phyloP scores from a whole-genome alignment of 192 early-diverging fungal genomes.

The Glomus cerebriforme region DNA sequence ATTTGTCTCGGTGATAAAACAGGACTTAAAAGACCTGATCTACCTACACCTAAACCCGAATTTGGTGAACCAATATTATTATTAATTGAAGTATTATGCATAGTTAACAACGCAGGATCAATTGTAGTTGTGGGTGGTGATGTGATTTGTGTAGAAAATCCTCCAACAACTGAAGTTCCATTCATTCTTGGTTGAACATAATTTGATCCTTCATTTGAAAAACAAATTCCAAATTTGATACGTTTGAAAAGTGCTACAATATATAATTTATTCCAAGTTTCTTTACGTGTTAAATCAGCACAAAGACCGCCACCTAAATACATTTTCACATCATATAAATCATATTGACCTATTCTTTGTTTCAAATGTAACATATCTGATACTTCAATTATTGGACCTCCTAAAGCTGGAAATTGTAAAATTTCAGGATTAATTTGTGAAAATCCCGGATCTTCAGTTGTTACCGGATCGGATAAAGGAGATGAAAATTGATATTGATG shows the following conservation, averaged over 20 bases:
- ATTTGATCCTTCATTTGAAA: not conserved
- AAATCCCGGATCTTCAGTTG: conserved; percentile 39
- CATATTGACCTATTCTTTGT: conserved; percentile 45
- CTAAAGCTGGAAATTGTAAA: conserved; percentile 12
- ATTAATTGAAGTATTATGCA: not conserved
- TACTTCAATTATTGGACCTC: conserved; percentile 39
- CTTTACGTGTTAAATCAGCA: conserved; percentile 47
- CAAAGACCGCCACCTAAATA: conserved; percentile 65
- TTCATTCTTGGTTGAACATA: not conserved
- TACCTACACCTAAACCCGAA: not conserved
- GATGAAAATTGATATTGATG: conserved; percentile 35
- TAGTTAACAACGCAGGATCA: not conserved
- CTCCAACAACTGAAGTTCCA: not conserved
- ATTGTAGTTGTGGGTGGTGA: not conserved
- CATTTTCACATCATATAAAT: conserved; percentile 49
- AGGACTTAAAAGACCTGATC: conserved; percentile 5
- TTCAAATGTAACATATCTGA: conserved; percentile 52
- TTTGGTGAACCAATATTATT: not conserved
- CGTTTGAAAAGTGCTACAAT: conserved; percentile 50
- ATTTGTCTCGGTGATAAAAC: conserved; percentile 6
- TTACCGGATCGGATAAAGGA: conserved; percentile 39
- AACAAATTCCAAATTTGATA: conserved; percentile 19
- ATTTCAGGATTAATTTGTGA: conserved; percentile 43
- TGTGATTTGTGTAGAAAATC: not conserved
- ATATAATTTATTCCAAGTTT: conserved; percentile 51